Base-by-base conservation (phyloP, 805 yeast species). In the Teunomyces barrocoloradensis region DNA sequence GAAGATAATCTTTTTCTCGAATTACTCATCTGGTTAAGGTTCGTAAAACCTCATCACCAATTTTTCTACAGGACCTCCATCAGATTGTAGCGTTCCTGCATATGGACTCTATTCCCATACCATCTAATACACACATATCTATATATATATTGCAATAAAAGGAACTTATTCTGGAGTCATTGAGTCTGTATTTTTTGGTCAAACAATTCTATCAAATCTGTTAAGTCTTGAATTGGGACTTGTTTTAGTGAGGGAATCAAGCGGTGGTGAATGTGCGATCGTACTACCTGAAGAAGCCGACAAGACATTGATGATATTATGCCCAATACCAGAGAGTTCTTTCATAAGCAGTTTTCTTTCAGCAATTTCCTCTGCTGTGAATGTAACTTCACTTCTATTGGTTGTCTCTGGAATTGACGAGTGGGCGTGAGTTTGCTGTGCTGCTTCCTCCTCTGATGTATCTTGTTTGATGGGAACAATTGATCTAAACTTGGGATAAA, bases 1-100 rank as follows among this genome's bases (percentile, higher is more conserved):
- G 66, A 54, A 5, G 74, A 63, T 36, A 73, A 59, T 54, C 76
- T 56, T 51, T 72, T 73, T 43, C 66, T 57, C 42, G 63, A 59
- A 23, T 52, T 49, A 21, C 56, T 54, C 63, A 60, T 60, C 38
- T 44, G 11, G 28, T n/a, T 30, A 13, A 20, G 13, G 15, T 13
- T 15, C 10, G 18, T 30, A 30, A 44, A 27, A 27, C 18, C 43
- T 39, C 49, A 46, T 46, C 45, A 37, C 40, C 25, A 27, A 12
- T 42, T 45, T 45, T 45, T 45, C 37, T 21, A 20, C 13, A 17
- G 5, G 5, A 32, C 34, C 34, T 30, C 33, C 9, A 32, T n/a
- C 13, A 37, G 12, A 21, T 20, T 13, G 20, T 10, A 13, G 17
- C 7, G 17, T 13, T 21, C 40, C 40, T 37, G 40, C 40, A 37